Percentiles rank a stretch among this genome's conserved stretches.
These are phyloP conservation scores for Incumbomyces lentus DNA, from an alignment of 2,329 filamentous ascomycete genomes.

Conservation along the genomic window DNA sequence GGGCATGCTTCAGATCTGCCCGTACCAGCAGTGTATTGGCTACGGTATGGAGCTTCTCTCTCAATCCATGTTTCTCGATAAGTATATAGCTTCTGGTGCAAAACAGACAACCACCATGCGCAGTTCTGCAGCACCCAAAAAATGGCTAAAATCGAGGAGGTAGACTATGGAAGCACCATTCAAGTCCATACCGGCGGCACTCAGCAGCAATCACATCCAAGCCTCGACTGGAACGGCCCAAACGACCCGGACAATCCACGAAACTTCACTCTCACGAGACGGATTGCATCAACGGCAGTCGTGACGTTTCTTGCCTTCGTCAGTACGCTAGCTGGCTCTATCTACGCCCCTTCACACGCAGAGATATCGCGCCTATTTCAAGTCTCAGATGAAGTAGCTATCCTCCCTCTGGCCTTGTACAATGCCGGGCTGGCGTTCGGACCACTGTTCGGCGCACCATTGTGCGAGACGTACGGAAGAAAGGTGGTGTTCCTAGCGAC, in stretches of 20 bases:
- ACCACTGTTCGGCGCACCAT: slow-evolving; percentile 27
- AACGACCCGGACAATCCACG: slow-evolving; percentile 18
- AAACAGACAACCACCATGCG: too few species aligned
- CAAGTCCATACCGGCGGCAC: too few species aligned
- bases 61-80: too few species aligned
- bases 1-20: too few species aligned
- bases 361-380: slow-evolving; percentile 43
- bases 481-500: slow-evolving; percentile 28
- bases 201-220: background rate
- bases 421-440: slow-evolving; percentile 29
- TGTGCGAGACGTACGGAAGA: slow-evolving; percentile 29
- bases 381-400: slow-evolving; percentile 21
- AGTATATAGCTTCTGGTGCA: too few species aligned
- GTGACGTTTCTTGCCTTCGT: slow-evolving; percentile 16
- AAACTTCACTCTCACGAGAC: slow-evolving; percentile 15
- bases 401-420: slow-evolving; percentile 28
- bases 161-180: background rate
- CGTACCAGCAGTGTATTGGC: too few species aligned
- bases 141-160: slow-evolving; percentile 1
- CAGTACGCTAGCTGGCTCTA: slow-evolving; percentile 19
- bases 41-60: too few species aligned
- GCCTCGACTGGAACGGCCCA: slow-evolving; percentile 14
- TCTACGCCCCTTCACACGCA: slow-evolving; percentile 31
- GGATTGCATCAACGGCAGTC: slow-evolving; percentile 13
- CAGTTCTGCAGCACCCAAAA: background rate